phyloP scores from a whole-genome alignment of 257 asterid species.

The Oldenlandia corymbosa region DNA sequence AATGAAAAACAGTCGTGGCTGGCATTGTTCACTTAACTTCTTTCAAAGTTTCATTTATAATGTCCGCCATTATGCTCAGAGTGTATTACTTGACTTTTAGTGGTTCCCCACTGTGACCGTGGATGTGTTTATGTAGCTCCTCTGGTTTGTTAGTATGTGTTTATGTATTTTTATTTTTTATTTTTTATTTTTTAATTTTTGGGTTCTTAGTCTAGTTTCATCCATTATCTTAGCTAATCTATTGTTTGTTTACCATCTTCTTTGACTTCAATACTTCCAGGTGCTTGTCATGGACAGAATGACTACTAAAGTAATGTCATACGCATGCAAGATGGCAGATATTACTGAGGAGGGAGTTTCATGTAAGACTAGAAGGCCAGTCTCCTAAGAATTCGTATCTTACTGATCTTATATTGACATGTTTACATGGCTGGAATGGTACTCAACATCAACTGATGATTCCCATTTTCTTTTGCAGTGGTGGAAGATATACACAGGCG shows the following conservation, averaged over 20 bases:
- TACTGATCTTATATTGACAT: constrained; percentile 14
- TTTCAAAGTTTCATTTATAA: background rate
- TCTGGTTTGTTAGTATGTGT: background rate
- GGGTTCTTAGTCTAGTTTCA: constrained; percentile 4
- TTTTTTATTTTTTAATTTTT: background rate
- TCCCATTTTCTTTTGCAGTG: constrained; percentile 57
- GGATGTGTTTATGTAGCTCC: background rate
- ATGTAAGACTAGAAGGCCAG: constrained; percentile 82
- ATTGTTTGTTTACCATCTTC: constrained; percentile 12
- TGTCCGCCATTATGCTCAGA: background rate
- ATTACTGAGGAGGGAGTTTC: constrained; percentile 99
- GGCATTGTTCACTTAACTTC: background rate
- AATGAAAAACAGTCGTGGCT: background rate
- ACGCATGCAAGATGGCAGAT: constrained; percentile 97
- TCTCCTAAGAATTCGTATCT: constrained; percentile 29
- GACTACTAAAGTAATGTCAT: constrained; percentile 91
- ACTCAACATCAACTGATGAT: constrained; percentile 17
- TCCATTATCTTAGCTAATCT: background rate
- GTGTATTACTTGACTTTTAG: background rate
- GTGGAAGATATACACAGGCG: constrained; percentile 98
- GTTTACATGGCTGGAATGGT: background rate
- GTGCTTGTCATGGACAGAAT: constrained; percentile 97
- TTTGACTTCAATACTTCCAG: constrained; percentile 40
- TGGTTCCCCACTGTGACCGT: background rate
- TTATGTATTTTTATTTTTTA: too few species aligned